These are phyloP conservation scores for Trichoderma asperellum DNA, from an alignment of 2,329 filamentous ascomycete species.

Conservation along the genomic window DNA sequence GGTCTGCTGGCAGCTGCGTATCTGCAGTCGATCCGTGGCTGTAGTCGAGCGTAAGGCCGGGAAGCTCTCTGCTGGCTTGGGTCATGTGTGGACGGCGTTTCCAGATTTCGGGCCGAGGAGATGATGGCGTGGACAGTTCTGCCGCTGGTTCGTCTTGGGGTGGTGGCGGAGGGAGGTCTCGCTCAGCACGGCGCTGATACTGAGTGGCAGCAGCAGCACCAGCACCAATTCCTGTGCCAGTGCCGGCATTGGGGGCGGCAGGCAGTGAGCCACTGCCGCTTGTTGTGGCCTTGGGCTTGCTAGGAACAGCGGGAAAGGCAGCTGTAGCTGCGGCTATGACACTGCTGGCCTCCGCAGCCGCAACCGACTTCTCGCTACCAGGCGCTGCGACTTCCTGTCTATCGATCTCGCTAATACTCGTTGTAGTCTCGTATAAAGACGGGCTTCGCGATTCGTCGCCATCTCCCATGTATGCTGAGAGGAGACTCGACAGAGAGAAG, in stretches of 20 bases:
- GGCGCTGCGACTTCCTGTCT: conserved; percentile 6
- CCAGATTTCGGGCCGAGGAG: conserved; percentile 48
- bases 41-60: conserved; percentile 52
- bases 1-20: conserved; percentile 27
- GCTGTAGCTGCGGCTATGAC: neutral
- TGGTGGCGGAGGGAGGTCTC: conserved; percentile 22
- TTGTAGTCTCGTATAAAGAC: conserved; percentile 15
- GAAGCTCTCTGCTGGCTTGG: conserved; percentile 51
- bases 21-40: conserved; percentile 57
- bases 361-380: conserved; percentile 6
- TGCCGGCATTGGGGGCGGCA: conserved; percentile 11
- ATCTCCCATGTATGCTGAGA: conserved; percentile 59
- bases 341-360: neutral
- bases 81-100: conserved; percentile 55
- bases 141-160: conserved; percentile 31
- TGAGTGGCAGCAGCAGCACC: neutral
- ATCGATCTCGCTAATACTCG: conserved; percentile 26
- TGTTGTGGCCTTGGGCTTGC: neutral
- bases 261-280: conserved; percentile 29
- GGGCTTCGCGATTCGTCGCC: conserved; percentile 48
- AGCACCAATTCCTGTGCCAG: neutral
- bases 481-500: conserved; percentile 57
- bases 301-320: neutral
- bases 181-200: conserved; percentile 15
- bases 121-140: conserved; percentile 35